Conservation (phyloP, 2,329 filamentous ascomycete genomes). For the Magnaporthiopsis rhizophila region DNA sequence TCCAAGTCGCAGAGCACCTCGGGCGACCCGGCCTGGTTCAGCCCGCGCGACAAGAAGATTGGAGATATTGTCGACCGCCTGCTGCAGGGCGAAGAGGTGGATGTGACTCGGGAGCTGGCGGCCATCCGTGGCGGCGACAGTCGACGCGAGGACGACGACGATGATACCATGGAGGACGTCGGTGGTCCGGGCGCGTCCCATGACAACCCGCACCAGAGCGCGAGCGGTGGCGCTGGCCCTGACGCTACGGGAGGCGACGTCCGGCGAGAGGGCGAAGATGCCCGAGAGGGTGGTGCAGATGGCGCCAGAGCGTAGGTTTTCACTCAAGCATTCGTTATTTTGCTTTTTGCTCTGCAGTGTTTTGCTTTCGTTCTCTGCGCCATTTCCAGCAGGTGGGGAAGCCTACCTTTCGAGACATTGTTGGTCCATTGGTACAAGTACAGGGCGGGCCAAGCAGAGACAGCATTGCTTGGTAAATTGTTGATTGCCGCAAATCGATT, state of each 20-base stretch:
- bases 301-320: slow-evolving; percentile 98
- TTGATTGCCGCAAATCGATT: neutral
- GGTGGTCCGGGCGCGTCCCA: slow-evolving; percentile 55
- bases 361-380: neutral
- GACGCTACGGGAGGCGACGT: slow-evolving; percentile 88
- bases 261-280: slow-evolving; percentile 78
- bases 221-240: slow-evolving; percentile 73
- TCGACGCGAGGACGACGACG: slow-evolving; percentile 34
- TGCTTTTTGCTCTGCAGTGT: neutral
- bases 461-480: neutral
- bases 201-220: slow-evolving; percentile 45
- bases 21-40: slow-evolving; percentile 69
- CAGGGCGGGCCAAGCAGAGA: neutral
- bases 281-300: slow-evolving; percentile 89
- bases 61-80: slow-evolving; percentile 79
- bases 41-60: slow-evolving; percentile 76
- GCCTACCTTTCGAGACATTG: neutral
- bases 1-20: slow-evolving; percentile 62
- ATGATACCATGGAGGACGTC: slow-evolving; percentile 71
- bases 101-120: slow-evolving; percentile 66
- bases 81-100: slow-evolving; percentile 81
- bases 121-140: slow-evolving; percentile 40
- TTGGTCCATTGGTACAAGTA: neutral
- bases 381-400: neutral
- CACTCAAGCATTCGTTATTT: neutral